Base-by-base conservation (phyloP, 2,329 filamentous ascomycete genomes). In the Helicocarpus griseus region DNA sequence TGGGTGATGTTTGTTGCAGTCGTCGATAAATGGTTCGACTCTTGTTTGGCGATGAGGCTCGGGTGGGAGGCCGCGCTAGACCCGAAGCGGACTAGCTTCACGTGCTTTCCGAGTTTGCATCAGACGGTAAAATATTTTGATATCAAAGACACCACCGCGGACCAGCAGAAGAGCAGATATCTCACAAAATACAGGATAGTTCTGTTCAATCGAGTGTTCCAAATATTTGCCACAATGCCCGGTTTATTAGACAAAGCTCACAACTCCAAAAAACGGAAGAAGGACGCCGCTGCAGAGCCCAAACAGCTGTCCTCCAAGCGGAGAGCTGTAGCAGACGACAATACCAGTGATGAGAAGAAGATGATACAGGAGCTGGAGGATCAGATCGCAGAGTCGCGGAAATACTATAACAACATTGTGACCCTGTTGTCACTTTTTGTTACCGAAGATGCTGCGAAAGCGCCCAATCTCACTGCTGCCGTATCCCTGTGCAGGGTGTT, bases 321-420 rank as follows among this genome's bases (percentile, higher is more conserved):
- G 55, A 68, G 62, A 62, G 74, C 71, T 61, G 71, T 75, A 56
- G 69, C 69, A 48, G 71, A 73, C 56, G 73, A 75, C 49, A 65
- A 40, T n/a, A 39, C 53, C n/a, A 35, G 68, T 39, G 63, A 67
- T 52, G 71, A 77, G 55, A 78, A 82, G 63, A 67, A 74, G 51
- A 78, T 81, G 56, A 87, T 95, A 53, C 71, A 91, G 39, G 72
- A 81, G 50, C 78, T 96, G 50, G 90, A 96, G 71, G 77, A 81
- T 56, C 84, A 87, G 52, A 89, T 97, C 51, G 71, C 89, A 55
- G 84, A 93, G 67, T 95, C 89, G 47, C 86, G 83, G 63, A 88
- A 89, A 68, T 81, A 95, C 70, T 95, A 94, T 76, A 95, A 95
- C 74, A 89, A 95, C 64, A 91, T 97, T 62, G 78, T 81, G 6